Percentiles rank a stretch among this genome's conserved stretches.
These are phyloP conservation scores for Zea mays DNA, from an alignment of 176 grass and related monocot genomes.

Conservation along the genomic window DNA sequence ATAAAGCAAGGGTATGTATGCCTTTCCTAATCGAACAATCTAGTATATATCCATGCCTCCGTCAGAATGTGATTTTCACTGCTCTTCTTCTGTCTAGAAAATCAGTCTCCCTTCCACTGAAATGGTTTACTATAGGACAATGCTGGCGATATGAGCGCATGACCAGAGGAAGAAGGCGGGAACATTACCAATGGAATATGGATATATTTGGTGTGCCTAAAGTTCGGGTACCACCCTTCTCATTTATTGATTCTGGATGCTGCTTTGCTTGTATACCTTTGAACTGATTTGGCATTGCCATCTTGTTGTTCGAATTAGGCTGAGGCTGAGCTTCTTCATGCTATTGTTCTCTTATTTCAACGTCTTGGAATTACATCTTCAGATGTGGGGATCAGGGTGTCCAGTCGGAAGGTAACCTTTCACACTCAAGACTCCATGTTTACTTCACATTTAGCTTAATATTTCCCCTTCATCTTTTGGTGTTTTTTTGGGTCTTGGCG, in stretches of 20 bases:
- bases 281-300: slow-evolving; percentile 1
- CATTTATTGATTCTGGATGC: neutral
- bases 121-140: slow-evolving; percentile 98
- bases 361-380: slow-evolving; percentile 72
- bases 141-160: slow-evolving; percentile 96
- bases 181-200: slow-evolving; percentile 99
- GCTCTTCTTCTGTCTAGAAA: slow-evolving; percentile 69
- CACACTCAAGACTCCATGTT: neutral
- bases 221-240: slow-evolving; percentile 53
- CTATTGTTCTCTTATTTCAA: slow-evolving; percentile 81
- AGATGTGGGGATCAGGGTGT: slow-evolving; percentile 81
- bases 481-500: neutral
- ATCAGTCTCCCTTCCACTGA: slow-evolving; percentile 87
- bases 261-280: neutral
- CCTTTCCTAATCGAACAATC: neutral
- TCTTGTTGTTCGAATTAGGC: slow-evolving; percentile 37
- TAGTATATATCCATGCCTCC: neutral
- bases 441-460: neutral
- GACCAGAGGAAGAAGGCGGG: slow-evolving; percentile 85
- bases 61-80: slow-evolving; percentile 34
- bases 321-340: slow-evolving; percentile 84
- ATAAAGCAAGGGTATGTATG: slow-evolving; percentile 82
- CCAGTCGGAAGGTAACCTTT: slow-evolving; percentile 72
- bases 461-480: neutral
- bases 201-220: slow-evolving; percentile 85